These are phyloP conservation scores for Chytriomyces hyalinus DNA, from an alignment of 192 early-diverging fungal genomes.

Conservation along the genomic window DNA sequence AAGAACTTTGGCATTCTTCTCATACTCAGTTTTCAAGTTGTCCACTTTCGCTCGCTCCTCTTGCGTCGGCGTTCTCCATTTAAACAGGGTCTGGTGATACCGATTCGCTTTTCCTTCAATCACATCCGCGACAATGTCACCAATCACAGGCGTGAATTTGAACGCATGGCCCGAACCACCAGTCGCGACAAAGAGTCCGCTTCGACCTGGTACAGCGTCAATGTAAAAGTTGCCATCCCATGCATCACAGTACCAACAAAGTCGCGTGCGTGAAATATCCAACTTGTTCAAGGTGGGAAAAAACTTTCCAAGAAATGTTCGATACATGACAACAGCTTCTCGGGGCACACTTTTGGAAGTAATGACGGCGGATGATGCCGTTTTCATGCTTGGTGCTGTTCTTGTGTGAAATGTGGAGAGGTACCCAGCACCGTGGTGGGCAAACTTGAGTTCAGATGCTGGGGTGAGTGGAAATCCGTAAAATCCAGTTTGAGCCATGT, in stretches of 20 bases:
- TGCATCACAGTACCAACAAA: slow-evolving; percentile 65
- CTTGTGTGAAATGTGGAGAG: slow-evolving; percentile 39
- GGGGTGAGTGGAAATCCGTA: slow-evolving; percentile 57
- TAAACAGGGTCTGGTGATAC: slow-evolving; percentile 6
- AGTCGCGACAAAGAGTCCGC: slow-evolving; percentile 55
- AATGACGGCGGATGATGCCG: neutral
- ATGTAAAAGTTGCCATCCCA: slow-evolving; percentile 62
- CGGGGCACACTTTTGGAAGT: slow-evolving; percentile 42
- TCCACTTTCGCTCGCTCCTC: neutral
- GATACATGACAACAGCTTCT: slow-evolving; percentile 41
- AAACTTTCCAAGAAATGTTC: slow-evolving; percentile 42
- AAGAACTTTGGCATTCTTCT: neutral
- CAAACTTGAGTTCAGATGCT: slow-evolving; percentile 54
- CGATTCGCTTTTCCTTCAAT: slow-evolving; percentile 39
- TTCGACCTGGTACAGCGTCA: slow-evolving; percentile 44
- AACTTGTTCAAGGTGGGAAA: slow-evolving; percentile 48
- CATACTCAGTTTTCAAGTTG: neutral
- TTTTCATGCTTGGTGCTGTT: neutral
- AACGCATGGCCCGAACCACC: slow-evolving; percentile 67
- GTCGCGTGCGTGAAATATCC: slow-evolving; percentile 43
- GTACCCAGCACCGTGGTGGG: slow-evolving; percentile 53
- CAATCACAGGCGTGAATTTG: slow-evolving; percentile 62
- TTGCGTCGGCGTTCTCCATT: slow-evolving; percentile 2
- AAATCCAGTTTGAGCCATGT: slow-evolving; percentile 51
- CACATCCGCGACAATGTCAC: slow-evolving; percentile 54